These are phyloP conservation scores for Ophioceras dolichostomum DNA, from an alignment of 2,329 filamentous ascomycete genomes.

Conservation along the genomic window DNA sequence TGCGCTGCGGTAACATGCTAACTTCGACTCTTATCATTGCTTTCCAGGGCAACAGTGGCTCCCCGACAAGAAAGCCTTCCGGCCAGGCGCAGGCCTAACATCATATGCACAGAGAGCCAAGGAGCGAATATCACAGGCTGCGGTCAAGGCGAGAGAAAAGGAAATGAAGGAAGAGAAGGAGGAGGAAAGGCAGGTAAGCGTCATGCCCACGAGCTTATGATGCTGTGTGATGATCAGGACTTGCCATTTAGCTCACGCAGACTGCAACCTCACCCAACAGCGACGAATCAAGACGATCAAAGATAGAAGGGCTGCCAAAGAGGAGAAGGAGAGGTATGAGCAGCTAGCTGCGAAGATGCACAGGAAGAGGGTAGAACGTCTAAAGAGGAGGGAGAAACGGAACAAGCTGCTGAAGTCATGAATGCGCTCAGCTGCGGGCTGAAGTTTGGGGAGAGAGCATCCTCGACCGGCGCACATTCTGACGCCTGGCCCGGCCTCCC, in stretches of 20 bases:
- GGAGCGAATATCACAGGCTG: conserved; percentile 54
- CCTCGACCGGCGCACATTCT: too few species aligned
- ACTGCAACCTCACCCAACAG: conserved; percentile 26
- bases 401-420: conserved; percentile 69
- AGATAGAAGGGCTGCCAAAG: conserved; percentile 77
- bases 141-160: conserved; percentile 87
- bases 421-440: too few species aligned
- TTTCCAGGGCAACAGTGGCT: conserved; percentile 92
- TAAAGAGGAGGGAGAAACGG: conserved; percentile 93
- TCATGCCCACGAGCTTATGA: background rate
- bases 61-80: conserved; percentile 68
- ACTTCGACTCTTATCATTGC: too few species aligned
- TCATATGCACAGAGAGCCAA: conserved; percentile 68
- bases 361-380: conserved; percentile 79
- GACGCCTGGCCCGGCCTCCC: background rate
- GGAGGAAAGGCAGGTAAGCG: conserved; percentile 63
- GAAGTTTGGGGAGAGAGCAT: too few species aligned
- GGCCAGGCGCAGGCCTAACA: conserved; percentile 64
- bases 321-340: conserved; percentile 84
- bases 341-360: conserved; percentile 98
- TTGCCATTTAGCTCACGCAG: background rate
- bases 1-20: too few species aligned
- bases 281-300: conserved; percentile 67
- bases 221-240: conserved; percentile 2
- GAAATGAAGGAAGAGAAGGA: conserved; percentile 96